phyloP scores from a whole-genome alignment of 805 yeast species.

The Yarrowia sp. region DNA sequence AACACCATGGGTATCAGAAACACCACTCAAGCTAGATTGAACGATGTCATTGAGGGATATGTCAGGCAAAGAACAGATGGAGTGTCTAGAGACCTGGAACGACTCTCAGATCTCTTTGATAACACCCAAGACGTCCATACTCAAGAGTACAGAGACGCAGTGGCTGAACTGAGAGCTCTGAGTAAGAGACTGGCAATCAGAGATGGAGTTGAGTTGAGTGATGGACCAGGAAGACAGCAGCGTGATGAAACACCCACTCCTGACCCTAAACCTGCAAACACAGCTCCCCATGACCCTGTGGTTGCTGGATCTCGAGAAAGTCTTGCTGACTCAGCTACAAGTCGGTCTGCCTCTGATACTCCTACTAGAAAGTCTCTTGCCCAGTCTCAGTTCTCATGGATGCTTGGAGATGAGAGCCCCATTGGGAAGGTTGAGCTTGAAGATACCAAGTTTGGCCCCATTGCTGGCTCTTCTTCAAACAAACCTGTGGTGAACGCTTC shows the following conservation, averaged over 20 bases:
- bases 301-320: slow-evolving; percentile 10
- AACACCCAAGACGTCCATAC: slow-evolving; percentile 21
- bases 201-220: slow-evolving; percentile 16
- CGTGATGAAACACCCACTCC: slow-evolving; percentile 5
- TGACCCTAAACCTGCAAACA: slow-evolving; percentile 8
- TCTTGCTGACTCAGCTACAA: background rate
- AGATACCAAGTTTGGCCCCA: slow-evolving; percentile 20
- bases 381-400: slow-evolving; percentile 47
- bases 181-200: slow-evolving; percentile 24
- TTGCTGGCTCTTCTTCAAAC: background rate
- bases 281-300: slow-evolving; percentile 13
- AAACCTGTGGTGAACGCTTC: background rate
- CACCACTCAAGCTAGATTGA: slow-evolving; percentile 13
- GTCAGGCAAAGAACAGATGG: slow-evolving; percentile 17
- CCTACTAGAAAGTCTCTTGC: slow-evolving; percentile 44
- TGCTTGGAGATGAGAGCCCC: slow-evolving; percentile 42
- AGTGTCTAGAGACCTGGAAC: slow-evolving; percentile 10
- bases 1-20: slow-evolving; percentile 23
- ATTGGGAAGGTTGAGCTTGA: slow-evolving; percentile 21
- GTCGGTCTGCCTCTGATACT: slow-evolving; percentile 26
- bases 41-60: slow-evolving; percentile 33
- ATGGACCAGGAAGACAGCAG: background rate
- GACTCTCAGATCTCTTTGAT: slow-evolving; percentile 10
- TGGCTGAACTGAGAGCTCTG: slow-evolving; percentile 16
- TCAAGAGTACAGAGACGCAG: slow-evolving; percentile 7